Evolutionary conservation across 2,329 filamentous ascomycete genomes (phyloP).

Genomic region (Colletotrichum theobromicola): DNA sequence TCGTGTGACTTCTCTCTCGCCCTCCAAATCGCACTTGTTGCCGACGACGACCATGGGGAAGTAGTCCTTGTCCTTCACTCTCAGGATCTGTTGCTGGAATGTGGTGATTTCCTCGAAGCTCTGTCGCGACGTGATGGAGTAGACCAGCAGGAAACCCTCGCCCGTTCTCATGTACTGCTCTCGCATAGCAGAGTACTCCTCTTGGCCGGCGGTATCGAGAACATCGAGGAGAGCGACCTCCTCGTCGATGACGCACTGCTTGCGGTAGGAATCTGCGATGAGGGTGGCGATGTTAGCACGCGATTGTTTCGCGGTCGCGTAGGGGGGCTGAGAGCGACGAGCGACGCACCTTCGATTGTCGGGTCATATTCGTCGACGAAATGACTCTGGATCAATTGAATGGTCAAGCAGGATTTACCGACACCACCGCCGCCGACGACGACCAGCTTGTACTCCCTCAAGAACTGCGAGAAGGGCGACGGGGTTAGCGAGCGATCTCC

Average conservation of each 20-base stretch:
- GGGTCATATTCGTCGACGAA: conserved; percentile 99
- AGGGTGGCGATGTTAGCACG: conserved; percentile 24
- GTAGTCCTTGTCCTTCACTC: conserved; percentile 99
- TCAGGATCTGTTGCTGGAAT: conserved; percentile 97
- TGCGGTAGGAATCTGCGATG: conserved; percentile 90
- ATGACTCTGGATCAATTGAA: conserved; percentile 93
- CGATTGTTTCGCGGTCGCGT: conserved; percentile 5
- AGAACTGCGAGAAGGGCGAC: conserved; percentile 61
- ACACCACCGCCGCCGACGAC: conserved; percentile 98
- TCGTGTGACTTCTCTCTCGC: conserved; percentile 87
- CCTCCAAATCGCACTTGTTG: conserved; percentile 98
- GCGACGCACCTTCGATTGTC: conserved; percentile 87
- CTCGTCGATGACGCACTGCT: conserved; percentile 99
- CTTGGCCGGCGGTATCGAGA: conserved; percentile 96
- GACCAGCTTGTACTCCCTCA: conserved; percentile 94
- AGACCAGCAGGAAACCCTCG: conserved; percentile 96
- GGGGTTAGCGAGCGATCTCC: conserved; percentile 23
- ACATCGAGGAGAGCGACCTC: conserved; percentile 98
- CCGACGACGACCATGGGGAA: conserved; percentile 99
- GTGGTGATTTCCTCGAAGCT: conserved; percentile 98
- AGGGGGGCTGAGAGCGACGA: not conserved
- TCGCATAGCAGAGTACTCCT: conserved; percentile 99
- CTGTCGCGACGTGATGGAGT: conserved; percentile 96
- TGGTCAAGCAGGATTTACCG: conserved; percentile 98
- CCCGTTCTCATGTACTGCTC: conserved; percentile 99